Base-by-base conservation (phyloP, 352 stramenopile species). In the Pythium monospermum region DNA sequence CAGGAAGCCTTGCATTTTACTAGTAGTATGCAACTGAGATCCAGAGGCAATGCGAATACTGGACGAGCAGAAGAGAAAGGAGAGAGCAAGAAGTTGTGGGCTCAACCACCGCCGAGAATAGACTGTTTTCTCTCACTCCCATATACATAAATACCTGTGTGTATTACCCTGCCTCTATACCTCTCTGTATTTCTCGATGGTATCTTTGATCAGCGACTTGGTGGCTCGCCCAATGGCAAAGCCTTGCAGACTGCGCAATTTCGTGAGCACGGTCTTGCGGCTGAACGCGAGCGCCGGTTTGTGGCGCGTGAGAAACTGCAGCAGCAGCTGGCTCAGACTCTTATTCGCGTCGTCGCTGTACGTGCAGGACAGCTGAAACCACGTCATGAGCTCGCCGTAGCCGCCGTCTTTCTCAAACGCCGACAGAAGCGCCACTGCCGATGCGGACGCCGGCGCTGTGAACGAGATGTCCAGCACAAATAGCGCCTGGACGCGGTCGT, bases 381-480 rank as follows among this genome's bases (percentile, higher is more conserved):
- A 91, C 15, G 81, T 63, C 11, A 73, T 49, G 16, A 91, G 45
- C 43, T 79, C 40, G 1, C 71, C 69, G 49, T 85, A 89, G 44
- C 80, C 80, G 19, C 68, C 55, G 28, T 68, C 61, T 38, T 69
- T 59, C 53, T 91, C 80, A 43, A 91, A 91, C 7, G 53, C 39
- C 10, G 54, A 60, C 5, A 63, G 46, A 23, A 73, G 56, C 16
- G 32, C 36, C 33, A 3, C 33, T 6, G 25, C 46, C 30, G 31
- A 21, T 10, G 43, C n/a, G 46, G 72, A 51, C 18, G 71, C 61
- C 4, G 53, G 30, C 21, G 45, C 19, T 16, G 51, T 54, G 31
- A 91, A 66, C 27, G 74, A 87, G 25, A 60, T 41, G 56, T 84
- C 66, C 28, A 91, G 31, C 31, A 87, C 51, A 46, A 82, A 89